Evolutionary conservation across 2,329 filamentous ascomycete species (phyloP).

Genomic region (Epichloe gansuensis): DNA sequence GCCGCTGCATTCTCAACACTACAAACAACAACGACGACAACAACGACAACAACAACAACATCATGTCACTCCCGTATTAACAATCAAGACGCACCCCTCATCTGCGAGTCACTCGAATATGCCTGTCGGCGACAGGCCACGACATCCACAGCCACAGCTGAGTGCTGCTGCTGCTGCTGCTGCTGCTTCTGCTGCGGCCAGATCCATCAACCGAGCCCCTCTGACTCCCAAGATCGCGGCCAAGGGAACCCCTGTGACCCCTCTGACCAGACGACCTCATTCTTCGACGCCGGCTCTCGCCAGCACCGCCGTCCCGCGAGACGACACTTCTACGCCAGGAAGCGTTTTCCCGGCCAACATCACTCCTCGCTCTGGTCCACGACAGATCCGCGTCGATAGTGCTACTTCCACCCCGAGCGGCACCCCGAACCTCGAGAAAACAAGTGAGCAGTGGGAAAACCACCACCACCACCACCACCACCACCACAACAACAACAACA

Average conservation of each 20-base stretch:
- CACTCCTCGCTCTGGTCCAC: slow-evolving; percentile 65
- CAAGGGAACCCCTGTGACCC: slow-evolving; percentile 26
- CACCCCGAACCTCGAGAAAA: slow-evolving; percentile 39
- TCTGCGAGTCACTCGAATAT: slow-evolving; percentile 17
- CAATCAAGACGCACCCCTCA: slow-evolving; percentile 1
- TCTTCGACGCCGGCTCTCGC: slow-evolving; percentile 9
- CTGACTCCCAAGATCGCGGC: slow-evolving; percentile 44
- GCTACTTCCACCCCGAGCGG: slow-evolving; percentile 51
- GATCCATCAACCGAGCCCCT: slow-evolving; percentile 37
- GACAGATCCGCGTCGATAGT: slow-evolving; percentile 62
- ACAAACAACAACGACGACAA: neutral
- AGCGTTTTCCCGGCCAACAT: slow-evolving; percentile 51
- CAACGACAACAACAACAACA: slow-evolving; percentile 1
- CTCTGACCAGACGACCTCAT: slow-evolving; percentile 26
- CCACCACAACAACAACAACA: too few species aligned
- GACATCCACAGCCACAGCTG: slow-evolving; percentile 59
- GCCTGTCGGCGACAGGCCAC: slow-evolving; percentile 43
- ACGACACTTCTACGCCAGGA: slow-evolving; percentile 41
- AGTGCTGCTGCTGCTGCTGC: slow-evolving; percentile 47
- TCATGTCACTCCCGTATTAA: neutral
- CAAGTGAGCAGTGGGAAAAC: slow-evolving; percentile 31
- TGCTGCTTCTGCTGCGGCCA: slow-evolving; percentile 39
- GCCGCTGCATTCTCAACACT: neutral
- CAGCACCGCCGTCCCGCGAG: slow-evolving; percentile 17
- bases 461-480: slow-evolving; percentile 4